Evolutionary conservation across 441 rosid genomes (phyloP).

Genomic region (Raphanus hybrid): DNA sequence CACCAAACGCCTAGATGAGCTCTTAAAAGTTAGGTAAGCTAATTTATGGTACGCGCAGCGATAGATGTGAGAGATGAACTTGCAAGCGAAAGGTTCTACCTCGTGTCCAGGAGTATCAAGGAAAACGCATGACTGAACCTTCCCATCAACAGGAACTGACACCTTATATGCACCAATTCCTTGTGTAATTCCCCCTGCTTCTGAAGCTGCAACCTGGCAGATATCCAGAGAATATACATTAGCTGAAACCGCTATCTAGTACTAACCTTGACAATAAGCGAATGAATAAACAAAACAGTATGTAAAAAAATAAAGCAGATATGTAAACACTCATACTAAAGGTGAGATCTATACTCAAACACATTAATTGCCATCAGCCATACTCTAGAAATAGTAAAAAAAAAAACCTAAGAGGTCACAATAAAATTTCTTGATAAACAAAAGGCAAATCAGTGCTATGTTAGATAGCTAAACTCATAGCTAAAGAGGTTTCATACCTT

Average conservation of each 20-base stretch:
- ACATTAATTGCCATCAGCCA: conserved; percentile 12
- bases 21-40: conserved; percentile 43
- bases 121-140: conserved; percentile 83
- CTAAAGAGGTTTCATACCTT: conserved; percentile 63
- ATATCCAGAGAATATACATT: conserved; percentile 41
- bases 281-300: conserved; percentile 15
- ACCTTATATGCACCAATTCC: conserved; percentile 97
- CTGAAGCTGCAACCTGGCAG: conserved; percentile 87
- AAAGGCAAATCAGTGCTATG: conserved; percentile 28
- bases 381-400: conserved; percentile 11
- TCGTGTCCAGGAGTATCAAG: conserved; percentile 99
- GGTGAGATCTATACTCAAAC: conserved; percentile 14
- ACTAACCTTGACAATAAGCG: conserved; percentile 14
- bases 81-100: conserved; percentile 51
- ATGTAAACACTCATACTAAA: conserved; percentile 3
- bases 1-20: conserved; percentile 90
- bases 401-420: conserved; percentile 2
- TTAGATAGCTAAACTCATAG: conserved; percentile 15
- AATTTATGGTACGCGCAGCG: conserved; percentile 11
- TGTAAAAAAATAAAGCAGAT: not conserved
- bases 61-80: conserved; percentile 12
- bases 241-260: conserved; percentile 17
- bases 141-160: conserved; percentile 81
- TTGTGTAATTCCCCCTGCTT: conserved; percentile 99
- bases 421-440: not conserved